These are phyloP conservation scores for Rickenella mellea DNA, from an alignment of 768 basidiomycete genomes.

Conservation along the genomic window DNA sequence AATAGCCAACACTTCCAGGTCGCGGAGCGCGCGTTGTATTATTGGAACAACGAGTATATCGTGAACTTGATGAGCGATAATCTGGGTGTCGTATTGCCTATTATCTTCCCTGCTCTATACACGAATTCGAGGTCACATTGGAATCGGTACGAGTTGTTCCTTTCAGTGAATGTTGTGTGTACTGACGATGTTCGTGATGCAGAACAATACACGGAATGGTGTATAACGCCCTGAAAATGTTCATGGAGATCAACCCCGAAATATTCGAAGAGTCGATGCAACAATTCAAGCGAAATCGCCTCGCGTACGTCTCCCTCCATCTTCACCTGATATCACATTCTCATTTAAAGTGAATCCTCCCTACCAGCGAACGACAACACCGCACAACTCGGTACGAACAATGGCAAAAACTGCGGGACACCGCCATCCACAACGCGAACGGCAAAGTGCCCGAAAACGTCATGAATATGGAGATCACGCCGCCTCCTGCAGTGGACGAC, in stretches of 20 bases:
- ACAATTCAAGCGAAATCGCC: slow-evolving; percentile 82
- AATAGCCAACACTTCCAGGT: slow-evolving; percentile 99
- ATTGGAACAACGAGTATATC: slow-evolving; percentile 99
- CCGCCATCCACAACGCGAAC: slow-evolving; percentile 60
- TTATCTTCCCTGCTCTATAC: slow-evolving; percentile 95
- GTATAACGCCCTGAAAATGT: slow-evolving; percentile 94
- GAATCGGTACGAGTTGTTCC: slow-evolving; percentile 74
- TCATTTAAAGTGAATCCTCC: background rate
- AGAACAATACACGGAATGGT: slow-evolving; percentile 99
- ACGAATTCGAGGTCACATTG: slow-evolving; percentile 95
- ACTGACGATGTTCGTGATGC: too few relatives aligned
- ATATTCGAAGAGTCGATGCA: slow-evolving; percentile 90
- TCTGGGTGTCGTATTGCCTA: slow-evolving; percentile 76
- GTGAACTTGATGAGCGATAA: slow-evolving; percentile 99
- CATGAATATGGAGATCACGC: slow-evolving; percentile 55
- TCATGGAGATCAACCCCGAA: slow-evolving; percentile 99
- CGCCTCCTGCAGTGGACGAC: slow-evolving; percentile 70
- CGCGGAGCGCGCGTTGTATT: slow-evolving; percentile 90
- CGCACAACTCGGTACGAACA: slow-evolving; percentile 78
- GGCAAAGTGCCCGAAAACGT: slow-evolving; percentile 68
- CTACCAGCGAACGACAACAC: slow-evolving; percentile 73
- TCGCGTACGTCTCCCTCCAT: slow-evolving; percentile 50
- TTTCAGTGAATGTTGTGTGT: slow-evolving; percentile 6
- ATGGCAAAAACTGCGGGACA: slow-evolving; percentile 80
- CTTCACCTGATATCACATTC: background rate